Base-by-base conservation (phyloP, 306 rosid genomes). In the Begonia masoniana region DNA sequence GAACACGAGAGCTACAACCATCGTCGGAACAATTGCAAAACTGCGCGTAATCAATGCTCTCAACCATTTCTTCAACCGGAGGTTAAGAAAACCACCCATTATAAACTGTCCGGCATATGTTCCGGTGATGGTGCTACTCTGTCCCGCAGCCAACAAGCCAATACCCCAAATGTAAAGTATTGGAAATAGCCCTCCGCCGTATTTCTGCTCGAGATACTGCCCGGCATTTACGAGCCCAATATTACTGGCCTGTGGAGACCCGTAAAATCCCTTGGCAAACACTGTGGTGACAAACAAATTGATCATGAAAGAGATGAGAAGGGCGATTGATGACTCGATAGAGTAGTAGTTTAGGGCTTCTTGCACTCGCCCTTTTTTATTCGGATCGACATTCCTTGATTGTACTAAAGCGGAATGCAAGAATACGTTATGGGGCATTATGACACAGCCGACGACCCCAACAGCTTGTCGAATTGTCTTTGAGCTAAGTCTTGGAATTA, bases 41-140 rank as follows among this genome's bases (percentile, higher is more conserved):
- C 95, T 83, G 55, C 99, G 79, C 0, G 99, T 92, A 16, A 92
- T 92, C 62, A 92, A 68, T 9, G 99, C 81, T 72, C 99, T 75
- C 11, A 75, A 51, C 99, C 99, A 92, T 76, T 92, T 92, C 67
- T 92, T 92, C 81, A 92, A 55, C 80, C 68, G 81, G 54, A 92
- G 66, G 74, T 86, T 76, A 26, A 92, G 75, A 62, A 92, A 92
- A 50, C 99, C 99, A 12, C 95, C 93, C 99, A 92, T 92, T 65
- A 92, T 92, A 62, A 92, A 92, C 59, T 92, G 99, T 16, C 99
- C 99, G 10, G 99, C 96, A 68, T 92, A 92, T 55, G 99, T 92
- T 43, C 99, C 96, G 10, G 99, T 92, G 35, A 92, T 86, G 45
- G 99, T 92, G 69, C 99, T 91, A 64, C 99, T 92, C 62, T 92